Evolutionary conservation across 176 grass and related monocot genomes (phyloP), one percentile per base, ranked within the genome.

Genomic region (Oryza glaberrima): DNA sequence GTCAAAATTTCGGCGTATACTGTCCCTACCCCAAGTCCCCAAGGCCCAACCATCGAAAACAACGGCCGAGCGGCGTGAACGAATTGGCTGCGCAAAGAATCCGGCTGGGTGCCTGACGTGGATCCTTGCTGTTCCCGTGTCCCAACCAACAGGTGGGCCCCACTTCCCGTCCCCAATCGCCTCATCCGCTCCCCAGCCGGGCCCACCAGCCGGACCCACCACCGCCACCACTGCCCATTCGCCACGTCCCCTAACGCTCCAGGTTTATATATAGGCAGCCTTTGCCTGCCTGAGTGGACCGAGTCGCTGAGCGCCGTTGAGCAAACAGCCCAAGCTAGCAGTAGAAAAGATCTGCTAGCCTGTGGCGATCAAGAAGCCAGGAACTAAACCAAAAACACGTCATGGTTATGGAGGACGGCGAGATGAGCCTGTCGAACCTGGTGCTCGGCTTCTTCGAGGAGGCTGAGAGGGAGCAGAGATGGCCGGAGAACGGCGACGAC

Each of bases 371-470:
- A 48, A 58, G 49, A 47, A 63, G 70, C 49, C 14, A 23, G 79
- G 65, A 38, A 26, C 35, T 46, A 16, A 1, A 61, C 3, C 16
- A 9, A 9, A 34, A 86, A 17, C 3, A 52, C 73, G 38, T 15
- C 63, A 81, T 76, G 85, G 89, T 84, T 11, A 65, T 71, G 85
- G 89, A 81, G 36, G 85, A 87, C n/a, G 7, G 81, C 2, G 83
- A 90, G 54, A 77, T 85, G 91, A 95, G 93, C 83, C 15, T 95
- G 68, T 95, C 89, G 3, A 91, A 89, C 63, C 87, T 93, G 87
- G 89, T 98, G 49, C 25, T 94, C 69, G 86, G 87, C 41, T 94
- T 97, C 83, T 67, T 95, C 23, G 89, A 95, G 69, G 93, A 94
- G 30, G 77, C 75, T 13, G 96, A 91, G 28, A 64, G 65, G 76